A percentile compares a stretch with the other conserved stretches of the same genome.
Evolutionary conservation across 140 eudicot species (phyloP).

Genomic region (Stevia rebaudiana): DNA sequence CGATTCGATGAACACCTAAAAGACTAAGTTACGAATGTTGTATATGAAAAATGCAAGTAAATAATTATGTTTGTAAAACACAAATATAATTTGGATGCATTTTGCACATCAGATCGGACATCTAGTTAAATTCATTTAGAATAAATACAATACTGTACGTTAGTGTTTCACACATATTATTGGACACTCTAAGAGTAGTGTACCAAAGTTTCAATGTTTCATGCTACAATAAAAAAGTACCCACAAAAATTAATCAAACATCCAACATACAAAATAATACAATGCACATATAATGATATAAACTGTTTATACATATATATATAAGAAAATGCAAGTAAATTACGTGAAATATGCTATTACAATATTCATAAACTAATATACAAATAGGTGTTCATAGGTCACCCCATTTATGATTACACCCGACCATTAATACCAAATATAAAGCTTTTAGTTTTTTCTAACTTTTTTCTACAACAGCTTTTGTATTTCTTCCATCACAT

Average conservation of each 20-base stretch:
- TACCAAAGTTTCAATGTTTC: too few species aligned
- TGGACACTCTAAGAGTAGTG: too few species aligned
- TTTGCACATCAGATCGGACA: too few species aligned
- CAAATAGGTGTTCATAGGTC: background rate
- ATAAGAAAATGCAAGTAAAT: background rate
- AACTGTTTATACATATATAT: background rate
- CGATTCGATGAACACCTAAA: too few species aligned
- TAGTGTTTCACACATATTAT: too few species aligned
- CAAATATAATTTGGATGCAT: too few species aligned
- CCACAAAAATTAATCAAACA: too few species aligned
- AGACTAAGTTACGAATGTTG: too few species aligned
- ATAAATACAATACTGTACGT: background rate
- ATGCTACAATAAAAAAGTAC: background rate
- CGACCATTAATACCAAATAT: background rate
- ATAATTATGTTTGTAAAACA: too few species aligned
- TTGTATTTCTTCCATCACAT: background rate
- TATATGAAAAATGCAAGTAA: too few species aligned
- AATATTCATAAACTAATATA: background rate
- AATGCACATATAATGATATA: background rate
- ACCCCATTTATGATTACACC: background rate
- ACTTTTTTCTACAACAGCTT: background rate
- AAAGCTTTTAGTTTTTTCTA: too few species aligned
- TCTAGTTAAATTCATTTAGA: too few species aligned
- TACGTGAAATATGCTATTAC: background rate
- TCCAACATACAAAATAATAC: background rate